These are phyloP conservation scores for Misopates orontium DNA, from an alignment of 257 asterid species.

Conservation along the genomic window DNA sequence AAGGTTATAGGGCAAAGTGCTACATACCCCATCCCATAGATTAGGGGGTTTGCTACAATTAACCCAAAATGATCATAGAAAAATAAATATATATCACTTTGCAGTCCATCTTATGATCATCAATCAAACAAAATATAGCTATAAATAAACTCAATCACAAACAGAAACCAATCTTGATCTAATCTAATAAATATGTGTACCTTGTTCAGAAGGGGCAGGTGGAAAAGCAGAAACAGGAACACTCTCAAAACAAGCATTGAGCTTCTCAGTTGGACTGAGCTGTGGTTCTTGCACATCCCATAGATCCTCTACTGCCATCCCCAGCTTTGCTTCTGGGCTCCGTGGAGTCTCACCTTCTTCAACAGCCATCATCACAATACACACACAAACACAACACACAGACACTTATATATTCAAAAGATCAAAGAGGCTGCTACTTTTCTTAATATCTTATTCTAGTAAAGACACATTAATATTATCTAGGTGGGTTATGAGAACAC, in stretches of 20 bases:
- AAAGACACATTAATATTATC: not conserved
- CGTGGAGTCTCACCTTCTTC: constrained; percentile 75
- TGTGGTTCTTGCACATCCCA: constrained; percentile 94
- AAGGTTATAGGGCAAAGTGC: too few species aligned
- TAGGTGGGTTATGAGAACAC: constrained; percentile 20
- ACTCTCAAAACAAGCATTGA: constrained; percentile 93
- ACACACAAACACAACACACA: constrained; percentile 2
- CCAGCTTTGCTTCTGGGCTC: constrained; percentile 96
- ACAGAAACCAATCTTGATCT: not conserved
- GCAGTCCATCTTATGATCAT: too few species aligned
- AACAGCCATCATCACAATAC: constrained; percentile 40
- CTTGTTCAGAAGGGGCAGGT: constrained; percentile 74
- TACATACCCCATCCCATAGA: too few species aligned
- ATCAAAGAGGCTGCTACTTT: not conserved
- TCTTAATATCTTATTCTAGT: not conserved
- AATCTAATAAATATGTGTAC: constrained; percentile 19
- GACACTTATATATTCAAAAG: not conserved
- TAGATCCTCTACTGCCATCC: constrained; percentile 92
- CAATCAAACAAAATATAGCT: too few species aligned
- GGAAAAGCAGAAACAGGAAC: constrained; percentile 97
- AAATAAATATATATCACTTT: too few species aligned
- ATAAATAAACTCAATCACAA: too few species aligned
- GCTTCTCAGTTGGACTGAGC: constrained; percentile 92
- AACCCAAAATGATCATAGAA: too few species aligned
- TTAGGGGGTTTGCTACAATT: too few species aligned